phyloP scores from a whole-genome alignment of 495 filamentous ascomycete genomes.

The Glutinoglossum americanum region DNA sequence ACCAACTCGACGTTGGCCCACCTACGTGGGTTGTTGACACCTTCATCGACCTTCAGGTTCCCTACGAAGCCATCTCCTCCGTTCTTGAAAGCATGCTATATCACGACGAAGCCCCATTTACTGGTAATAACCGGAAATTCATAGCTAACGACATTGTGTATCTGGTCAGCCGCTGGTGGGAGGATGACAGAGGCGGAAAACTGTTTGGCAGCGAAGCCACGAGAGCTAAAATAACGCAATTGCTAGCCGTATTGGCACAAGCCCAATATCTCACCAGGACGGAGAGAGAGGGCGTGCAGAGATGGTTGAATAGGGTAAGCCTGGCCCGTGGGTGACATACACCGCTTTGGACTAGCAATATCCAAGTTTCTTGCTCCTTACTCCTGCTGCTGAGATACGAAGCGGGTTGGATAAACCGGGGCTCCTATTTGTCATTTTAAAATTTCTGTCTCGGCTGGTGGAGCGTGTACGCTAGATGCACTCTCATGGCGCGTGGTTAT shows the following conservation, averaged over 20 bases:
- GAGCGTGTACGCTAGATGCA: not conserved
- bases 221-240: conserved; percentile 2
- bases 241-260: not conserved
- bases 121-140: conserved; percentile 34
- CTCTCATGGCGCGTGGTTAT: not conserved
- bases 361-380: not conserved
- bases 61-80: conserved; percentile 49
- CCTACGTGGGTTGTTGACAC: conserved; percentile 64
- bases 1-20: conserved; percentile 43
- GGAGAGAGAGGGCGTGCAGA: not conserved
- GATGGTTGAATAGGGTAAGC: not conserved
- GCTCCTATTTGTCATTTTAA: not conserved
- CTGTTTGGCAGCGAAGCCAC: conserved; percentile 18
- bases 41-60: conserved; percentile 53
- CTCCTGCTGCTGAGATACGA: not conserved
- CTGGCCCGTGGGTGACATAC: not conserved
- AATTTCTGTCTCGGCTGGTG: not conserved
- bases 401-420: not conserved
- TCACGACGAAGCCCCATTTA: conserved; percentile 65
- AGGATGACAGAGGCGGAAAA: conserved; percentile 29
- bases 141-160: conserved; percentile 42
- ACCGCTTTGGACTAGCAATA: not conserved
- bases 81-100: conserved; percentile 72
- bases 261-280: not conserved
- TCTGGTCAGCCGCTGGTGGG: conserved; percentile 38